phyloP scores from a whole-genome alignment of 2,329 filamentous ascomycete species.

The Fusarium chuoi region DNA sequence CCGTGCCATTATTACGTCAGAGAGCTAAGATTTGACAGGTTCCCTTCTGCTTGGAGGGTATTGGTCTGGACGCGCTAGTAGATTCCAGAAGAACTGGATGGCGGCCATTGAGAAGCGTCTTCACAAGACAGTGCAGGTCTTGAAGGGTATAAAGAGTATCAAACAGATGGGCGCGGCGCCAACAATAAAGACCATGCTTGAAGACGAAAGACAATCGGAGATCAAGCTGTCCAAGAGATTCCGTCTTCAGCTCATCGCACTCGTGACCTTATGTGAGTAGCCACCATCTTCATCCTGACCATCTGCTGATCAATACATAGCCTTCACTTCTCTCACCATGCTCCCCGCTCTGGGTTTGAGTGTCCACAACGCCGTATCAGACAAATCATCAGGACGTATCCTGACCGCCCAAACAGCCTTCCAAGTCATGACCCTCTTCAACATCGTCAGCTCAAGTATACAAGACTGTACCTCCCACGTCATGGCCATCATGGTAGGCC shows the following conservation, averaged over 20 bases:
- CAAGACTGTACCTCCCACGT: background rate
- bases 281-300: fast-evolving
- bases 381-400: background rate
- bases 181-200: background rate
- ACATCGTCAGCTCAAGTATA: background rate
- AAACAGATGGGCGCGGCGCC: background rate
- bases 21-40: background rate
- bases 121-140: background rate
- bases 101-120: background rate
- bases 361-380: background rate
- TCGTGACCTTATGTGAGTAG: background rate
- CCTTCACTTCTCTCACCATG: background rate
- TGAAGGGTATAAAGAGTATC: background rate
- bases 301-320: background rate
- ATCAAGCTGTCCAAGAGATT: background rate
- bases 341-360: background rate
- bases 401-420: background rate
- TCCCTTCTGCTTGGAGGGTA: fast-evolving
- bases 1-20: no score
- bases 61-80: background rate
- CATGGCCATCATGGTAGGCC: background rate
- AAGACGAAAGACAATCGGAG: background rate
- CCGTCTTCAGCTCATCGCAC: background rate
- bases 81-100: background rate
- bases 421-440: background rate